Evolutionary conservation across 2,329 filamentous ascomycete genomes (phyloP), one percentile per base, ranked within the genome.

Genomic region (Fusarium mexicanum): DNA sequence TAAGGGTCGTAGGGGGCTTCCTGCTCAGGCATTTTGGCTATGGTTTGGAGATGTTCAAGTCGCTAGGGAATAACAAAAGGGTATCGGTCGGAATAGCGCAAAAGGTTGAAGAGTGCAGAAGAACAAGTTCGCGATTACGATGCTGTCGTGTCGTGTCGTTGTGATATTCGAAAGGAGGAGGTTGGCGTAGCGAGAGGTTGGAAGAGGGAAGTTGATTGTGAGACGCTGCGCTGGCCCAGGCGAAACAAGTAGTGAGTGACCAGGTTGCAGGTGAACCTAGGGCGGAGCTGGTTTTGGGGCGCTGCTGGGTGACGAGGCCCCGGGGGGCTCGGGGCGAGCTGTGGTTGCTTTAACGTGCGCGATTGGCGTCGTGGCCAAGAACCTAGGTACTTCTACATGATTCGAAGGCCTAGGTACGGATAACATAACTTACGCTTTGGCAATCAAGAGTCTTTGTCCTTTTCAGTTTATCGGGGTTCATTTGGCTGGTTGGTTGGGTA

Each of bases 1-100:
- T 96, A 97, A 74, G 94, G 94, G 85, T 97, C 94, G 85, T 97
- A 97, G 77, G 94, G 94, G 81, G 88, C 85, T 67, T 89, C 86
- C 76, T 86, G 84, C 80, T 84, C 85, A 77, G 88, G 84, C 88
- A 90, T 90, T 78, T 75, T 84, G 78, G 61, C 57, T 67, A 66
- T 62, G 51, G 60, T 57, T 67, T 63, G 55, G 61, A 33, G 24
- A 22, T 46, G 41, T 57, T 60, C 33, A 33, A 58, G 46, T 58
- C 43, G 64, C 69, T 73, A 60, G 72, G 64, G 65, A 68, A 72
- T 61, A 65, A 51, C 61, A 48, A 57, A 40, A 35, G 70, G 57
- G 57, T 73, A 73, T 75, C 63, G 61, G 47, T 72, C 70, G 77
- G 53, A 48, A 61, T 44, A 59, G 48, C 51, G 61, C 60, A 64